Base-by-base conservation (phyloP, 2,329 filamentous ascomycete genomes). In the Trichoderma afroharzianum region DNA sequence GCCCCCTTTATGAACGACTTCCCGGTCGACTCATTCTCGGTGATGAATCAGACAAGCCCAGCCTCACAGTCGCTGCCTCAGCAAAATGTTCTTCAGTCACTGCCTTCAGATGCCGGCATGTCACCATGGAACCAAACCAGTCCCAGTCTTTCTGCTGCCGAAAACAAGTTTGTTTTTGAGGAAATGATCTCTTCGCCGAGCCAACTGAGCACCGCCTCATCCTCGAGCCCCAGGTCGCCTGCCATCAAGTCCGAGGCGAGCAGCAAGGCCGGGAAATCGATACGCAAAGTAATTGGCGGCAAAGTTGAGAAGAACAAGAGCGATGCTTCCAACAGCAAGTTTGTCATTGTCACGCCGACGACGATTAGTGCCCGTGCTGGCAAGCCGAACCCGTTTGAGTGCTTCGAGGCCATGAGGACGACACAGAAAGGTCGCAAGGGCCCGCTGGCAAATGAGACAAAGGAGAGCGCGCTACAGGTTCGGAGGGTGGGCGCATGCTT, bases 351-450 rank as follows among this genome's bases (percentile, higher is more conserved):
- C 69, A 88, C 86, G 1, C 86, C 87, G 4, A 84, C 82, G 50
- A 84, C 85, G 28, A 87, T 88, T 77, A 84, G 81, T 74, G 84
- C 85, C n/a, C 83, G 85, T 68, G 82, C 83, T 21, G 85, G 85
- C 61, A 84, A 82, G 55, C 82, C 83, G 55, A 88, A 87, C 75
- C 83, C 83, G 2, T 88, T 84, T 72, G 86, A 88, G 71, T 88
- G 86, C 74, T 86, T 88, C 76, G 86, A 88, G 74, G 83, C 83
- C 18, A 82, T 86, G 80, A 82, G 85, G 28, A 83, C 84, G 6
- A 85, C 85, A 8, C 86, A 88, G 73, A 83, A 86, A 69, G 87
- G 87, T 2, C 83, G 87, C 66, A 89, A 89, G 75, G 87, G 87
- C 0, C 87, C 87, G 1, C 78, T 89, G 47, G 85, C 86, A 30